phyloP scores from a whole-genome alignment of 1,139 yeast species.

The Geotrichum bryndzae region DNA sequence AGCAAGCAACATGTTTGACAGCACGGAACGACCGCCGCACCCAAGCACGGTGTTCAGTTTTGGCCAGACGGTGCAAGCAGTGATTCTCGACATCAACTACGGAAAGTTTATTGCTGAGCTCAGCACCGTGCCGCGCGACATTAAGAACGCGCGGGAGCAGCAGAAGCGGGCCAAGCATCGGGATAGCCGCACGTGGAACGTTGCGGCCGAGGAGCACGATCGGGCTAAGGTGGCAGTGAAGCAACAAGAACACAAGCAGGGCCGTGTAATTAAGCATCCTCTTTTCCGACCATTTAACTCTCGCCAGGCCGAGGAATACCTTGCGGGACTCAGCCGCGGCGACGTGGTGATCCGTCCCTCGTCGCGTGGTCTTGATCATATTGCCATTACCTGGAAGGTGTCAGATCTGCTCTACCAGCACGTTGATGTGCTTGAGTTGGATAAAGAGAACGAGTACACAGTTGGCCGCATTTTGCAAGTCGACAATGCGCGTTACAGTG shows the following conservation, averaged over 20 bases:
- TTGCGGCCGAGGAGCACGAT: slow-evolving; percentile 65
- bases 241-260: slow-evolving; percentile 49
- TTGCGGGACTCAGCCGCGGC: slow-evolving; percentile 86
- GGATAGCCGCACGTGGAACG: slow-evolving; percentile 74
- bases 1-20: slow-evolving; percentile 60
- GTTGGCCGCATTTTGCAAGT: slow-evolving; percentile 61
- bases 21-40: slow-evolving; percentile 39
- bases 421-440: slow-evolving; percentile 73
- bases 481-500: slow-evolving; percentile 65
- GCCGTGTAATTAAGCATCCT: slow-evolving; percentile 87
- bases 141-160: slow-evolving; percentile 49
- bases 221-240: slow-evolving; percentile 46
- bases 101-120: slow-evolving; percentile 67
- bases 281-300: slow-evolving; percentile 77
- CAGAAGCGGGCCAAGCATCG: slow-evolving; percentile 40
- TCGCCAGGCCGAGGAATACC: slow-evolving; percentile 84
- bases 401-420: slow-evolving; percentile 89
- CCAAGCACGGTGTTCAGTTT: slow-evolving; percentile 45
- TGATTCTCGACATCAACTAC: slow-evolving; percentile 62
- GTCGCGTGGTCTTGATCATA: slow-evolving; percentile 77
- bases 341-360: slow-evolving; percentile 94
- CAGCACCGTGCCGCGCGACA: slow-evolving; percentile 61
- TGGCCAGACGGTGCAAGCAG: slow-evolving; percentile 86
- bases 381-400: slow-evolving; percentile 95
- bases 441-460: slow-evolving; percentile 55